These are phyloP conservation scores for Chalaropsis ovoidea DNA, from an alignment of 2,329 filamentous ascomycete species.

Conservation along the genomic window DNA sequence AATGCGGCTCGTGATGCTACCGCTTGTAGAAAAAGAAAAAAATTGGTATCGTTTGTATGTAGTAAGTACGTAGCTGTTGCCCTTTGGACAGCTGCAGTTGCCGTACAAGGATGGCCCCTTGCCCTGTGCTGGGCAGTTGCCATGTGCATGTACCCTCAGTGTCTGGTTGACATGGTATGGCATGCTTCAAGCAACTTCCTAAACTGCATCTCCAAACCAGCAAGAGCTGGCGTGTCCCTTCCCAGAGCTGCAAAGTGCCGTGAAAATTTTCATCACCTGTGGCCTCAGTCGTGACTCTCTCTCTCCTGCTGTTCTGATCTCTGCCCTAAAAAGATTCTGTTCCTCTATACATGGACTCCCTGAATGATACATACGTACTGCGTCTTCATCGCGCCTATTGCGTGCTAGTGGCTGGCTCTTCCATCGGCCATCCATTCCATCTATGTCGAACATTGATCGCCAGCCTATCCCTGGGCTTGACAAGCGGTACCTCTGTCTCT, in stretches of 20 bases:
- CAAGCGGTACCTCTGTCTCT: not conserved
- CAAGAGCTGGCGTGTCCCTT: too few species aligned
- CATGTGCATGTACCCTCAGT: too few species aligned
- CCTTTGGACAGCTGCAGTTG: not conserved
- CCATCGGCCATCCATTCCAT: conserved; percentile 17
- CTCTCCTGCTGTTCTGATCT: not conserved
- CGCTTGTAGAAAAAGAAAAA: not conserved
- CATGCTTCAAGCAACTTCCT: too few species aligned
- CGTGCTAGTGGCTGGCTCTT: conserved; percentile 15
- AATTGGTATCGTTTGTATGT: too few species aligned
- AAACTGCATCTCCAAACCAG: too few species aligned
- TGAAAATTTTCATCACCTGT: not conserved
- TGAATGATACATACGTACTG: not conserved
- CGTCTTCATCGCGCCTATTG: not conserved
- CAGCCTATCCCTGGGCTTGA: conserved; percentile 2
- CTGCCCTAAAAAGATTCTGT: not conserved
- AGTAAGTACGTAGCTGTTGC: not conserved
- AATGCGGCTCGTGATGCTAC: not conserved
- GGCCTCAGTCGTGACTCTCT: not conserved
- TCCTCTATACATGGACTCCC: not conserved
- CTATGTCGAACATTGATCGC: conserved; percentile 11
- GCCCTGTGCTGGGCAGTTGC: not conserved
- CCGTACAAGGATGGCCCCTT: not conserved
- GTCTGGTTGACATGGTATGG: too few species aligned
- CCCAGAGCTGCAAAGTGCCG: too few species aligned